A percentile compares a stretch with the other conserved stretches of the same genome.
Conservation (phyloP, 1,139 yeast genomes). For the Ogataea hybrid region DNA sequence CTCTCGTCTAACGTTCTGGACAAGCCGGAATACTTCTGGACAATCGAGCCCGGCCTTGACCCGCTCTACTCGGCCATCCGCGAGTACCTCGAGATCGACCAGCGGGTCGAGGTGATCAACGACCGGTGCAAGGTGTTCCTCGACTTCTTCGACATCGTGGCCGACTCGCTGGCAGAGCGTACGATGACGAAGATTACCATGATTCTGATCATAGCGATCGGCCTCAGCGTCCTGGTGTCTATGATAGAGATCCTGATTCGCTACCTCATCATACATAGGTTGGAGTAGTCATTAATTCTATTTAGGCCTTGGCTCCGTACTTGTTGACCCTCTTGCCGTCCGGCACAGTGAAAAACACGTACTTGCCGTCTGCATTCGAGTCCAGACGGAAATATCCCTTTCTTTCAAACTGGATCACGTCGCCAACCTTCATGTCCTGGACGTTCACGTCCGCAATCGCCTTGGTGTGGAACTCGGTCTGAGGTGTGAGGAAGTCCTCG, state of each 20-base stretch:
- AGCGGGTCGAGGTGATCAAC: constrained; percentile 86
- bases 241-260: constrained; percentile 56
- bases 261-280: constrained; percentile 42
- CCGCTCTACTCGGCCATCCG: constrained; percentile 88
- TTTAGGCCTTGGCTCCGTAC: constrained; percentile 62
- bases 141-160: constrained; percentile 89
- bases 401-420: constrained; percentile 92
- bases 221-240: constrained; percentile 73
- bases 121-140: constrained; percentile 92
- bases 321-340: constrained; percentile 90
- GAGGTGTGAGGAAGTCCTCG: constrained; percentile 87
- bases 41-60: constrained; percentile 90
- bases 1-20: constrained; percentile 87
- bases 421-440: constrained; percentile 74
- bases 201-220: constrained; percentile 83
- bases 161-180: constrained; percentile 90
- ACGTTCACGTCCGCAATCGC: constrained; percentile 85
- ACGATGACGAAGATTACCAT: constrained; percentile 90
- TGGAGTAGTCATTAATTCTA: constrained; percentile 1
- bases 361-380: constrained; percentile 55
- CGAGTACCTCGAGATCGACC: constrained; percentile 92
- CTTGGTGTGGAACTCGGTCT: constrained; percentile 77
- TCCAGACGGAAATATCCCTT: constrained; percentile 95
- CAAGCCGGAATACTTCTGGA: constrained; percentile 97
- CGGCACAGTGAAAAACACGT: constrained; percentile 89